Conservation (phyloP, 1,139 yeast species). For the Spencermartinsiella ligniputridi region DNA sequence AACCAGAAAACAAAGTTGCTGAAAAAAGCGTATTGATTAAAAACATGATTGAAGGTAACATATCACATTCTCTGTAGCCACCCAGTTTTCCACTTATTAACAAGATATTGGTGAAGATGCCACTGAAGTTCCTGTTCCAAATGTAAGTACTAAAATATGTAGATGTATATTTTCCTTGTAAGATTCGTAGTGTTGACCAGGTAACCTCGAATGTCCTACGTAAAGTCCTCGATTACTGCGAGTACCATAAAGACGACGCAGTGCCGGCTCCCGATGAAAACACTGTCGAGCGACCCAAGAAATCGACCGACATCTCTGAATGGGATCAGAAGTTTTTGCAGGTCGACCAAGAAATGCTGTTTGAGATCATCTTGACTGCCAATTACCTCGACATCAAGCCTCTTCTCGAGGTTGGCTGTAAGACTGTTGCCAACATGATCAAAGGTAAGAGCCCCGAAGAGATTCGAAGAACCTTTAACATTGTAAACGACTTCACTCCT, state of each 20-base stretch:
- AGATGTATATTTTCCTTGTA: neutral
- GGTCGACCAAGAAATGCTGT: constrained; percentile 97
- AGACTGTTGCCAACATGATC: constrained; percentile 97
- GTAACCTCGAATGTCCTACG: constrained; percentile 62
- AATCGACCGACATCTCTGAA: constrained; percentile 56
- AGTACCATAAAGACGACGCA: constrained; percentile 80
- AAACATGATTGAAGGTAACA: constrained; percentile 79
- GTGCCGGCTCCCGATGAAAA: constrained; percentile 65
- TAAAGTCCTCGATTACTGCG: constrained; percentile 96
- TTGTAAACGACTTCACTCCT: constrained; percentile 93
- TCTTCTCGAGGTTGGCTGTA: constrained; percentile 90
- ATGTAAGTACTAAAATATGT: constrained; percentile 55
- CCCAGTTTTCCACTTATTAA: neutral
- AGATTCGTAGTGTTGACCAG: constrained; percentile 12
- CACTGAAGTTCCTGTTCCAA: constrained; percentile 89
- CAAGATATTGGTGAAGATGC: constrained; percentile 53
- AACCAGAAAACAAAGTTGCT: constrained; percentile 71
- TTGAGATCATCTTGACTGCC: constrained; percentile 93
- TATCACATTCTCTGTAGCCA: constrained; percentile 43
- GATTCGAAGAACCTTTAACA: constrained; percentile 91
- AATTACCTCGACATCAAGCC: constrained; percentile 93
- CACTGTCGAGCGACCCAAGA: constrained; percentile 45
- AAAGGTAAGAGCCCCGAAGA: constrained; percentile 95
- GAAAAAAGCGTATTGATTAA: constrained; percentile 85
- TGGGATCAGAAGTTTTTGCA: constrained; percentile 97